phyloP scores from a whole-genome alignment of 1,284 basidiomycete species.

The Wolfiporia cocos region DNA sequence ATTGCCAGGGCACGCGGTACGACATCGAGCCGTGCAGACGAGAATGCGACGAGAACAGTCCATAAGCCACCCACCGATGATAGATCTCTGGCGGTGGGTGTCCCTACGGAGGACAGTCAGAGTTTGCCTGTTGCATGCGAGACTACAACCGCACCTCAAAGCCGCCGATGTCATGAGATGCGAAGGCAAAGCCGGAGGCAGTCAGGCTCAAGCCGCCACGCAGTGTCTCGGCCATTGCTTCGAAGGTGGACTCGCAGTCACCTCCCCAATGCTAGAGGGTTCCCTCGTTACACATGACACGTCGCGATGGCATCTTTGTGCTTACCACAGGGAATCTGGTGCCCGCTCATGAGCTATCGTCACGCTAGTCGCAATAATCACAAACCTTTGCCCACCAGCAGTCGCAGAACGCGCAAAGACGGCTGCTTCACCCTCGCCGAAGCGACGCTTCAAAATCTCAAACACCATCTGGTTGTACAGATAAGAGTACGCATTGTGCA shows the following conservation, averaged over 20 bases:
- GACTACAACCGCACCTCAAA: slow-evolving; percentile 50
- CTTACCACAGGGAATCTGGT: slow-evolving; percentile 13
- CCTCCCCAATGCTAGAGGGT: slow-evolving; percentile 60
- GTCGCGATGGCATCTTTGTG: background rate
- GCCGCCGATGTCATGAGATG: slow-evolving; percentile 73
- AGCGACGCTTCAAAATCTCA: slow-evolving; percentile 47
- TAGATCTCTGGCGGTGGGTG: slow-evolving; percentile 67
- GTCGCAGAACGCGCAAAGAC: slow-evolving; percentile 65
- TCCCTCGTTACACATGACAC: background rate
- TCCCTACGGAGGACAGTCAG: slow-evolving; percentile 31
- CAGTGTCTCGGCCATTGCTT: slow-evolving; percentile 73
- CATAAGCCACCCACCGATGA: slow-evolving; percentile 74
- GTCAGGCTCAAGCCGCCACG: slow-evolving; percentile 64
- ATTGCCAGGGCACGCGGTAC: slow-evolving; percentile 74
- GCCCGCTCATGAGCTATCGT: background rate
- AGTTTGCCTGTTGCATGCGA: background rate
- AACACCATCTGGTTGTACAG: slow-evolving; percentile 71
- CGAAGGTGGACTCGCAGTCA: slow-evolving; percentile 73
- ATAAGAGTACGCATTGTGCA: slow-evolving; percentile 63
- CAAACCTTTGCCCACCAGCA: slow-evolving; percentile 60
- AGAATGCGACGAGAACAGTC: slow-evolving; percentile 65
- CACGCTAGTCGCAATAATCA: background rate
- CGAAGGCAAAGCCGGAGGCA: slow-evolving; percentile 63
- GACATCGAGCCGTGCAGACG: slow-evolving; percentile 67
- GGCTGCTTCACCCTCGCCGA: slow-evolving; percentile 62